Evolutionary conservation across 139 green algal genomes (phyloP).

Genomic region (Chlorella ohadii): DNA sequence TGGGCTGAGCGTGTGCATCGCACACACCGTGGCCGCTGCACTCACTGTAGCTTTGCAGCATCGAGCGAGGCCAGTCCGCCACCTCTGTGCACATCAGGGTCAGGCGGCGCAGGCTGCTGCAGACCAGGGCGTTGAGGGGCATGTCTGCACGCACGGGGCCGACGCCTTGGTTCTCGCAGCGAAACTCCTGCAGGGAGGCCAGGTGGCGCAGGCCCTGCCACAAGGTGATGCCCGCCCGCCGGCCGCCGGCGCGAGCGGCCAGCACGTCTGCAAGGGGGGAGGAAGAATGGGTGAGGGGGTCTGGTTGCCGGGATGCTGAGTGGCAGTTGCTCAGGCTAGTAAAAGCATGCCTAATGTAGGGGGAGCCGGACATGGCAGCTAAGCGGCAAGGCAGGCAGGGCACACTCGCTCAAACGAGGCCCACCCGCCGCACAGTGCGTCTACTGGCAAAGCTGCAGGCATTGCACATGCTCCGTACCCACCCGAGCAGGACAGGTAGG

Average conservation of each 20-base stretch:
- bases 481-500: slow-evolving; percentile 17
- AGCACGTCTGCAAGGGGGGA: not conserved
- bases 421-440: no score
- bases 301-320: not conserved
- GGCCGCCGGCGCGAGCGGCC: slow-evolving; percentile 9
- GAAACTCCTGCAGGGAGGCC: slow-evolving; percentile 2
- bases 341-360: no score
- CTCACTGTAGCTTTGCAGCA: not conserved
- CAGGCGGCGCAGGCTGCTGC: not conserved
- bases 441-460: no score
- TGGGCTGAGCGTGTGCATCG: no score
- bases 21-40: no score
- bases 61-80: not conserved
- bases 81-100: not conserved
- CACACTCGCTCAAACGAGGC: no score
- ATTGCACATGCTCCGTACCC: not conserved
- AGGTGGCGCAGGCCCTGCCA: slow-evolving; percentile 27
- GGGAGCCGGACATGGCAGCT: no score
- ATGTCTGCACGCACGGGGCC: no score
- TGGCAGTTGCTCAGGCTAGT: no score
- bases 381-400: no score
- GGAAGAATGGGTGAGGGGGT: not conserved
- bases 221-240: slow-evolving; percentile 16
- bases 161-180: not conserved
- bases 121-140: slow-evolving; percentile 23